phyloP scores from a whole-genome alignment of 75 land plant species.

The Picea sitchensis region DNA sequence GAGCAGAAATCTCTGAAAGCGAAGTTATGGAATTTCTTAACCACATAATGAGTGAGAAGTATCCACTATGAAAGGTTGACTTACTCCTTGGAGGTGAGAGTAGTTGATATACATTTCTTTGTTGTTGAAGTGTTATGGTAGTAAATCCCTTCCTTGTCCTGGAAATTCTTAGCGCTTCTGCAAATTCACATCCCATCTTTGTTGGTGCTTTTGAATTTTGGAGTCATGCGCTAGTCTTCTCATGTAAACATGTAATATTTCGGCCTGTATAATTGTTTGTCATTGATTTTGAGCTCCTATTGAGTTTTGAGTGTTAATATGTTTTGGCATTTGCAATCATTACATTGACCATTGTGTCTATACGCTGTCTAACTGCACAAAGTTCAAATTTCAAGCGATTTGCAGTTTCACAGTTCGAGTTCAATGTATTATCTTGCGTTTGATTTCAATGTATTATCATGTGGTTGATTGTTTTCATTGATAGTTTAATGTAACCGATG shows the following conservation, averaged over 20 bases:
- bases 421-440: neutral
- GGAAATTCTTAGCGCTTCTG: neutral
- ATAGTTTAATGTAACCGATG: neutral
- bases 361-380: neutral
- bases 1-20: conserved; percentile 10
- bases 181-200: neutral
- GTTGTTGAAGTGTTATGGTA: neutral
- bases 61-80: neutral
- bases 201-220: neutral
- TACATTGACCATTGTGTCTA: neutral
- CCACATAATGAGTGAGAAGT: conserved; percentile 15
- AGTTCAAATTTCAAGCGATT: neutral
- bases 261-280: neutral
- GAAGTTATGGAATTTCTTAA: conserved; percentile 37
- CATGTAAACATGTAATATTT: neutral
- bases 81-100: conserved; percentile 4
- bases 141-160: neutral
- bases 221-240: neutral
- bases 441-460: too few species aligned
- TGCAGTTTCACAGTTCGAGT: neutral
- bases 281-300: neutral
- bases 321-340: neutral
- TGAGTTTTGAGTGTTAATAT: neutral
- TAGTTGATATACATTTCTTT: neutral
- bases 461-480: too few species aligned